These are phyloP conservation scores for Solanum bulbocastanum DNA, from an alignment of 257 asterid genomes.

Conservation along the genomic window DNA sequence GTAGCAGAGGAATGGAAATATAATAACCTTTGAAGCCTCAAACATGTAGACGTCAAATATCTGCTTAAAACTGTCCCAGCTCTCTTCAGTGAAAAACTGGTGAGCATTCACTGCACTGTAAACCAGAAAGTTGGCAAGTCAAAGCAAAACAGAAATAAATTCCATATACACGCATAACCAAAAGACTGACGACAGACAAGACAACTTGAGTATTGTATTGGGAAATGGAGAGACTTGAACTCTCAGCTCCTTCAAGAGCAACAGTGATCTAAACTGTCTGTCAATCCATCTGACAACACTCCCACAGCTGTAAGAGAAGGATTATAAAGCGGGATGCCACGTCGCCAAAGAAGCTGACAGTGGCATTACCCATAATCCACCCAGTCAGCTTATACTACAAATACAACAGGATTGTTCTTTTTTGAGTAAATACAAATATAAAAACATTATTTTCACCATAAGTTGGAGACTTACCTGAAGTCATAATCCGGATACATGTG, in stretches of 20 bases:
- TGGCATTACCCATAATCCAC: slow-evolving; percentile 98
- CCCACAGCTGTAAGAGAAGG: slow-evolving; percentile 72
- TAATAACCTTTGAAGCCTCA: slow-evolving; percentile 89
- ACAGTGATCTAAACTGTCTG: slow-evolving; percentile 94
- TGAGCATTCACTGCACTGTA: slow-evolving; percentile 96
- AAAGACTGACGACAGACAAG: not conserved
- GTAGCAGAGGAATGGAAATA: not conserved
- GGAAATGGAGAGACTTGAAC: slow-evolving; percentile 99
- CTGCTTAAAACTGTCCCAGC: slow-evolving; percentile 96
- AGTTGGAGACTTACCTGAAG: slow-evolving; percentile 86
- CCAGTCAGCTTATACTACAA: slow-evolving; percentile 12
- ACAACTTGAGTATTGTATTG: slow-evolving; percentile 28
- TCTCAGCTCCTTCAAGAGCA: slow-evolving; percentile 99
- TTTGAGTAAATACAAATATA: not conserved
- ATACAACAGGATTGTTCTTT: not conserved
- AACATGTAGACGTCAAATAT: slow-evolving; percentile 77
- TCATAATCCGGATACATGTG: slow-evolving; percentile 92
- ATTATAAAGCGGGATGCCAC: slow-evolving; percentile 87
- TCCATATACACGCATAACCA: not conserved
- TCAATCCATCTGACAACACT: slow-evolving; percentile 99
- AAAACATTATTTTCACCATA: slow-evolving; percentile 7
- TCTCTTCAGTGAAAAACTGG: slow-evolving; percentile 82
- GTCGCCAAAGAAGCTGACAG: slow-evolving; percentile 97
- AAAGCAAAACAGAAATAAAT: slow-evolving; percentile 6
- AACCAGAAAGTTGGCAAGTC: slow-evolving; percentile 47